Percentiles rank a stretch among this genome's conserved stretches.
These are phyloP conservation scores for Fomitopsis palustris DNA, from an alignment of 1,284 basidiomycete genomes.

Conservation along the genomic window DNA sequence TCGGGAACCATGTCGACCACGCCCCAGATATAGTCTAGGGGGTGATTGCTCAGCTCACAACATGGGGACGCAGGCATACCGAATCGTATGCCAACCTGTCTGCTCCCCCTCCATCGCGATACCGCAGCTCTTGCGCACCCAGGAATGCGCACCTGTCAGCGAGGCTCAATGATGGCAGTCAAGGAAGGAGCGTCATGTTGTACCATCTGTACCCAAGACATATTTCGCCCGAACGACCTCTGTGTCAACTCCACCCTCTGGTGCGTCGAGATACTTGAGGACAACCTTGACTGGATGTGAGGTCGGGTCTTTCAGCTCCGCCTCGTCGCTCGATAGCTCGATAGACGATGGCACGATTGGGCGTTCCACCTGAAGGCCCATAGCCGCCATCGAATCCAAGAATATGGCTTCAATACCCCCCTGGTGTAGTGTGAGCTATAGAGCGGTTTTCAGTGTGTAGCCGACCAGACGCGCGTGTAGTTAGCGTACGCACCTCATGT, in stretches of 20 bases:
- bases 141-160: slow-evolving; percentile 68
- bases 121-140: slow-evolving; percentile 69
- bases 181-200: not conserved
- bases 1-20: slow-evolving; percentile 69
- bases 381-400: slow-evolving; percentile 53
- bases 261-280: slow-evolving; percentile 28
- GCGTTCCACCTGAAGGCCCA: slow-evolving; percentile 55
- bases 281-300: slow-evolving; percentile 52
- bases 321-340: slow-evolving; percentile 42
- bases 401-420: slow-evolving; percentile 72
- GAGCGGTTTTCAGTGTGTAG: not conserved
- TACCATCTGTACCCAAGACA: slow-evolving; percentile 54
- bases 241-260: slow-evolving; percentile 24
- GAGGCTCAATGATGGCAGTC: not conserved
- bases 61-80: no score
- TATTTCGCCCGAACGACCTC: slow-evolving; percentile 53
- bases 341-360: slow-evolving; percentile 54
- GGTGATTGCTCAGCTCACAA: not conserved
- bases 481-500: slow-evolving; percentile 45
- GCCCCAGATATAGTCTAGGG: slow-evolving; percentile 70
- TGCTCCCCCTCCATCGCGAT: slow-evolving; percentile 79
- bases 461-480: not conserved
- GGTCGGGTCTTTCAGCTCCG: slow-evolving; percentile 37
- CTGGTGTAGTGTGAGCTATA: slow-evolving; percentile 68
- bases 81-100: slow-evolving; percentile 37